Evolutionary conservation across 2,329 filamentous ascomycete species (phyloP), one percentile per base, ranked within the genome.

Genomic region (Teratosphaeria zuluensis): DNA sequence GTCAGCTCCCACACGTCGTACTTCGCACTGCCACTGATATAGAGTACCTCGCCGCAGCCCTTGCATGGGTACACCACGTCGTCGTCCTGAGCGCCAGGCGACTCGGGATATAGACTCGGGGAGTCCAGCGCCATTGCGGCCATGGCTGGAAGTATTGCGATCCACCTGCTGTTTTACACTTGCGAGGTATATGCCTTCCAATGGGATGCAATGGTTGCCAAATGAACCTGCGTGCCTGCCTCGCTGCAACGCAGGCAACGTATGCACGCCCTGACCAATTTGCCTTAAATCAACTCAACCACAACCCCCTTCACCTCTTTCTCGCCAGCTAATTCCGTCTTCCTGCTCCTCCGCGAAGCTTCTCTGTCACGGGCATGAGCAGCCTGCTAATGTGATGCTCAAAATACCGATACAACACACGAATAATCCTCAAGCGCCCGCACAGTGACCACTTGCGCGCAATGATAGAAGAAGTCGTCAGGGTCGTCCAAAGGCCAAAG

Each of bases 31-130:
- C 21, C 30, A 8, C n/a, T 56, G 54, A 7, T 28, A 24, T 11
- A n/a, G 16, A 19, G 21, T 80, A 95, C 90, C 81, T 95, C 89
- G 77, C 90, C 90, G 76, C 91, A 96, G 60, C 90, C 90, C 79
- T 95, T 95, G 80, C 91, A 96, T 62, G 89, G 89, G 70, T 89
- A 95, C 64, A 81, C 78, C 61, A 88, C 81, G 72, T 95, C 91
- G 68, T 95, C 90, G 42, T 55, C 54, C 63, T 82, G 81, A 61
- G 95, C 90, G 79, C 89, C 80, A 56, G 84, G 81, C 68, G 76
- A 80, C 61, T 87, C 84, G 64, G 84, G 73, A 66, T 84, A 86
- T 24, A 58, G 31, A 2, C 56, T 51, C 70, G 85, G 80, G 64
- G 76, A 76, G 58, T 80, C 72, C 76, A 80, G 78, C 70, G 58